Percentiles rank a stretch among this genome's conserved stretches.
These are phyloP conservation scores for Kalmusia sp. DNA, from an alignment of 2,329 filamentous ascomycete genomes.

Conservation along the genomic window DNA sequence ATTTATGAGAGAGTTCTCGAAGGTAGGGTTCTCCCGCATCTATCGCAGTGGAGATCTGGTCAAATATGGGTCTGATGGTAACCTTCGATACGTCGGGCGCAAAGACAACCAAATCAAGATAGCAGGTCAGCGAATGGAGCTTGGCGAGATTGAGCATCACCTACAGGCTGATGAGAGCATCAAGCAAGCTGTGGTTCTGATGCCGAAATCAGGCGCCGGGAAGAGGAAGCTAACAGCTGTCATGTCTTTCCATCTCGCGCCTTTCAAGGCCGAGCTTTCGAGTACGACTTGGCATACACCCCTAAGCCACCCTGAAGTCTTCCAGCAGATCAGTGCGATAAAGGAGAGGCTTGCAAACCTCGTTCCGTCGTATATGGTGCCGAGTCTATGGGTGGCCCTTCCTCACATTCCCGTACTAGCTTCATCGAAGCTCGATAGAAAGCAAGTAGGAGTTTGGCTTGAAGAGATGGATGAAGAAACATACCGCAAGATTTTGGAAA, in stretches of 20 bases:
- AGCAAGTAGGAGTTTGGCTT: slow-evolving; percentile 53
- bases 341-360: slow-evolving; percentile 35
- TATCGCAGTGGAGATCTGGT: slow-evolving; percentile 46
- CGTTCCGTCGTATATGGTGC: slow-evolving; percentile 42
- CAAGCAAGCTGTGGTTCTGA: slow-evolving; percentile 51
- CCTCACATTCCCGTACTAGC: slow-evolving; percentile 37
- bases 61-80: slow-evolving; percentile 35
- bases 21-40: slow-evolving; percentile 18
- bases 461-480: slow-evolving; percentile 48
- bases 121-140: slow-evolving; percentile 44
- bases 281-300: slow-evolving; percentile 34
- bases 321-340: slow-evolving; percentile 37
- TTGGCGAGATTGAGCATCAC: slow-evolving; percentile 43
- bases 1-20: slow-evolving; percentile 28
- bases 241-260: slow-evolving; percentile 43
- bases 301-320: slow-evolving; percentile 37
- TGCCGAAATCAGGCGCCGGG: slow-evolving; percentile 51
- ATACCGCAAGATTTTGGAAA: slow-evolving; percentile 50
- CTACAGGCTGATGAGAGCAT: slow-evolving; percentile 36
- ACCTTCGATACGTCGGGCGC: slow-evolving; percentile 37
- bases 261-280: slow-evolving; percentile 17
- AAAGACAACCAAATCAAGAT: slow-evolving; percentile 45
- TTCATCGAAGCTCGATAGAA: slow-evolving; percentile 41
- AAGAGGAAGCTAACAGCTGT: slow-evolving; percentile 55
- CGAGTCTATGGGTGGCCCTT: slow-evolving; percentile 45